phyloP scores from a whole-genome alignment of 352 stramenopile genomes.

The Phytophthora pseudosyringae region DNA sequence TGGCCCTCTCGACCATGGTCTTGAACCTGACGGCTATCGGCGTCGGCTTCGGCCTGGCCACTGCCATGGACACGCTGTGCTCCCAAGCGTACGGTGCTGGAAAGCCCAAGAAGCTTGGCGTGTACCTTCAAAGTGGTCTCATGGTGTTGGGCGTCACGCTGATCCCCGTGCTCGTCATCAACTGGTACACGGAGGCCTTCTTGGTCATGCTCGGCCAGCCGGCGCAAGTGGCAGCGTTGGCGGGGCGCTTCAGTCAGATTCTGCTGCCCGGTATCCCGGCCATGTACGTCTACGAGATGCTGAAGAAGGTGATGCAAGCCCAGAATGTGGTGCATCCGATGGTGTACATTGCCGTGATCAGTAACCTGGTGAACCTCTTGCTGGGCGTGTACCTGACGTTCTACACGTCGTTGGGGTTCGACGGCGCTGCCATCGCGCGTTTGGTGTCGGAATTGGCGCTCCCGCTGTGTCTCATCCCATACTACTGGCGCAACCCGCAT shows the following conservation, averaged over 20 bases:
- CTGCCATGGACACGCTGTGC: conserved; percentile 90
- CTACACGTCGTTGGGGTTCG: conserved; percentile 78
- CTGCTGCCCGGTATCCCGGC: conserved; percentile 80
- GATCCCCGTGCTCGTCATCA: conserved; percentile 70
- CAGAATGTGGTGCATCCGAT: conserved; percentile 89
- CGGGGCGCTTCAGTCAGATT: conserved; percentile 74
- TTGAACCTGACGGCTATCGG: conserved; percentile 85
- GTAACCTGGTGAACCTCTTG: conserved; percentile 80
- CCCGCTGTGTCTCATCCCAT: conserved; percentile 62
- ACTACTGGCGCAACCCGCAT: conserved; percentile 62
- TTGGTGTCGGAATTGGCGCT: conserved; percentile 65
- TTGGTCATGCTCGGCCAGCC: conserved; percentile 74
- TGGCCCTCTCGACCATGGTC: conserved; percentile 76
- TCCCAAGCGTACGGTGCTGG: conserved; percentile 84
- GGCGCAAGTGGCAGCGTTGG: conserved; percentile 59
- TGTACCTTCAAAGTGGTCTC: conserved; percentile 84
- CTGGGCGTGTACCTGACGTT: conserved; percentile 83
- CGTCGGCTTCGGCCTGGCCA: conserved; percentile 80
- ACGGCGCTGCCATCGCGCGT: conserved; percentile 81
- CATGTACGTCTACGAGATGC: conserved; percentile 85
- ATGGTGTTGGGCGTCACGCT: conserved; percentile 66
- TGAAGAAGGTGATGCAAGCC: conserved; percentile 87
- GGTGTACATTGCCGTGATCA: conserved; percentile 77
- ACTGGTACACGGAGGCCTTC: conserved; percentile 76
- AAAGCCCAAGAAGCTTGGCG: conserved; percentile 73